Percentiles rank a stretch among this genome's conserved stretches.
Evolutionary conservation across 1,284 basidiomycete species (phyloP).

Genomic region (Calocybe gambosa): DNA sequence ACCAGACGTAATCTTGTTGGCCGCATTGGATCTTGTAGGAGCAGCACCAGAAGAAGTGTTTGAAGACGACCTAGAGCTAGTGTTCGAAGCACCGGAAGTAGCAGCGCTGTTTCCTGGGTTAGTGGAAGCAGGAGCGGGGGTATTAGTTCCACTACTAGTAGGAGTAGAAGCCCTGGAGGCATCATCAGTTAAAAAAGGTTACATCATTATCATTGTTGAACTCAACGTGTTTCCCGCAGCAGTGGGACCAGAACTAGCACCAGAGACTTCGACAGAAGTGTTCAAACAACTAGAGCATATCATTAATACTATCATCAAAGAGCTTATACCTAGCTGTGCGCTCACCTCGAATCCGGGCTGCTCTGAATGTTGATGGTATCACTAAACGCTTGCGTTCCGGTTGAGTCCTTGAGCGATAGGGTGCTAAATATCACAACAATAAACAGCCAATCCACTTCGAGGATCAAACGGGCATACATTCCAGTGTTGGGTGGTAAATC

Average conservation of each 20-base stretch:
- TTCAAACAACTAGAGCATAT: slow-evolving; percentile 19
- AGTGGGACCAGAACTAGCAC: slow-evolving; percentile 7
- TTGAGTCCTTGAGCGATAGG: slow-evolving; percentile 50
- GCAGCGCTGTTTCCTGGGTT: slow-evolving; percentile 8
- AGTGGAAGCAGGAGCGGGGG: not conserved
- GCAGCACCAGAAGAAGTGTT: slow-evolving; percentile 11
- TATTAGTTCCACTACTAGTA: slow-evolving; percentile 2
- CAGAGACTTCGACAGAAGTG: slow-evolving; percentile 10
- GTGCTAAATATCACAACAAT: slow-evolving; percentile 33
- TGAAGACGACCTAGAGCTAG: slow-evolving; percentile 15
- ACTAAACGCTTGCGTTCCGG: slow-evolving; percentile 51
- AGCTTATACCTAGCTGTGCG: slow-evolving; percentile 1
- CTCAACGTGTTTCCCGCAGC: slow-evolving; percentile 12
- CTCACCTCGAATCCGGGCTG: slow-evolving; percentile 34
- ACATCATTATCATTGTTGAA: slow-evolving; percentile 7
- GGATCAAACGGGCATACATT: slow-evolving; percentile 39
- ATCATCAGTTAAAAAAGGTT: slow-evolving; percentile 1
- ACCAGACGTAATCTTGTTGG: slow-evolving; percentile 24
- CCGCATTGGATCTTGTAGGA: slow-evolving; percentile 21
- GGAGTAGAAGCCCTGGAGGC: slow-evolving; percentile 12
- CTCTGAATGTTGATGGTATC: slow-evolving; percentile 46
- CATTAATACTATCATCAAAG: not conserved
- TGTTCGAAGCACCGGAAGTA: slow-evolving; percentile 10
- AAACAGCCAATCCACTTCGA: not conserved
- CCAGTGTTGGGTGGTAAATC: slow-evolving; percentile 44